These are phyloP conservation scores for Echinochloa phyllopogon DNA, from an alignment of 176 grass and related monocot genomes.

Conservation along the genomic window DNA sequence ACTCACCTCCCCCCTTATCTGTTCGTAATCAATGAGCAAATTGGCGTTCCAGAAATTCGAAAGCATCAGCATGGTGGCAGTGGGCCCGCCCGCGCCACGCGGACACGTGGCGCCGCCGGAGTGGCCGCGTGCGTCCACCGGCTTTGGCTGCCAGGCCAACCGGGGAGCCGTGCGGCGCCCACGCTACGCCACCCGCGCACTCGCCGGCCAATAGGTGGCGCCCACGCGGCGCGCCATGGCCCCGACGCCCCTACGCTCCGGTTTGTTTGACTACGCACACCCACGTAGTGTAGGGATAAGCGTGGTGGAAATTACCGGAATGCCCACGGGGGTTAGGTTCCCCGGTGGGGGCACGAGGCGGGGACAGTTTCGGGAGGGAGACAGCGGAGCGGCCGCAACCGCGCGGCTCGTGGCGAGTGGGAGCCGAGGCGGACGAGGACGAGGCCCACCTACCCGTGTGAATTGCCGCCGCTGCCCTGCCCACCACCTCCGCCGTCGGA, in stretches of 20 bases:
- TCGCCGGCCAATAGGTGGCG: fast-evolving
- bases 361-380: background rate
- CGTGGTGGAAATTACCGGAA: background rate
- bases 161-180: slow-evolving; percentile 15
- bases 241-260: background rate
- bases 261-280: slow-evolving; percentile 16
- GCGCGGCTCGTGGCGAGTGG: background rate
- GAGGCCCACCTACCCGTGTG: slow-evolving; percentile 2
- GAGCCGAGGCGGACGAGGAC: background rate
- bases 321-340: background rate
- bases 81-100: too few species aligned
- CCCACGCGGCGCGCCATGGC: background rate
- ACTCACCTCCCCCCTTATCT: too few species aligned
- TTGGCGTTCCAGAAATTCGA: background rate
- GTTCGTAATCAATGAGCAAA: background rate
- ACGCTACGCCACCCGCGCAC: background rate
- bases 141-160: too few species aligned
- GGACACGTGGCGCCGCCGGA: background rate
- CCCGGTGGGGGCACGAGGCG: background rate
- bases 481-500: background rate
- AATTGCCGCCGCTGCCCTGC: slow-evolving; percentile 27
- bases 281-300: slow-evolving; percentile 8
- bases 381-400: slow-evolving; percentile 6
- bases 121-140: too few species aligned
- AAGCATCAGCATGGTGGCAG: background rate